phyloP scores from a whole-genome alignment of 805 yeast species.

The Wickerhamiella lipophila region DNA sequence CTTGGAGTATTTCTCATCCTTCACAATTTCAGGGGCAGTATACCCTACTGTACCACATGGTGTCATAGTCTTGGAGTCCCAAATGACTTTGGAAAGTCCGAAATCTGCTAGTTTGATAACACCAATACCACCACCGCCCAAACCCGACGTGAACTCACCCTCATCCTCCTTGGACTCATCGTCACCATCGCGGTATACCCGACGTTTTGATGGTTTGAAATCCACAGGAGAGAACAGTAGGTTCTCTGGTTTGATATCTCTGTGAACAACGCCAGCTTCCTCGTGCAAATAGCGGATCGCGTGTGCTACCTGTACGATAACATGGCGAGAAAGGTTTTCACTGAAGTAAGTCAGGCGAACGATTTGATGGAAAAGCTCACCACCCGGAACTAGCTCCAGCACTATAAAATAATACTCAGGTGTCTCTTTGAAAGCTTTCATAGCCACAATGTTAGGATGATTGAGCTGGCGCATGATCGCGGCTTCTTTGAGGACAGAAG shows the following conservation, averaged over 20 bases:
- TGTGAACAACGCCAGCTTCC: slow-evolving; percentile 57
- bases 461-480: slow-evolving; percentile 53
- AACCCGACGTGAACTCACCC: slow-evolving; percentile 64
- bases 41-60: slow-evolving; percentile 99
- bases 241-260: slow-evolving; percentile 77
- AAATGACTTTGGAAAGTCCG: slow-evolving; percentile 82
- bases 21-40: slow-evolving; percentile 95
- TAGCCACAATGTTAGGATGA: slow-evolving; percentile 48
- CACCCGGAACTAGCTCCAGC: slow-evolving; percentile 60
- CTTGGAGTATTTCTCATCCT: slow-evolving; percentile 82
- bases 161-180: slow-evolving; percentile 56
- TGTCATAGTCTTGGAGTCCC: slow-evolving; percentile 81
- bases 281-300: slow-evolving; percentile 62
- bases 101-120: slow-evolving; percentile 85
- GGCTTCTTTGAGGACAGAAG: slow-evolving; percentile 50
- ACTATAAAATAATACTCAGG: slow-evolving; percentile 45
- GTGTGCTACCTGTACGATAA: slow-evolving; percentile 56
- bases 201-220: slow-evolving; percentile 29
- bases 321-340: slow-evolving; percentile 60
- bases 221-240: slow-evolving; percentile 49
- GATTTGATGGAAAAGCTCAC: slow-evolving; percentile 70
- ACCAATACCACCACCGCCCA: slow-evolving; percentile 93
- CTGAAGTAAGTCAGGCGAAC: slow-evolving; percentile 65
- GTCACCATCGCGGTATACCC: slow-evolving; percentile 30
- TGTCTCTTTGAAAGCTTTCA: slow-evolving; percentile 43